Percentiles rank a stretch among this genome's conserved stretches.
phyloP scores from a whole-genome alignment of 2,329 filamentous ascomycete species.

The Aspergillus oerlinghausenensis region DNA sequence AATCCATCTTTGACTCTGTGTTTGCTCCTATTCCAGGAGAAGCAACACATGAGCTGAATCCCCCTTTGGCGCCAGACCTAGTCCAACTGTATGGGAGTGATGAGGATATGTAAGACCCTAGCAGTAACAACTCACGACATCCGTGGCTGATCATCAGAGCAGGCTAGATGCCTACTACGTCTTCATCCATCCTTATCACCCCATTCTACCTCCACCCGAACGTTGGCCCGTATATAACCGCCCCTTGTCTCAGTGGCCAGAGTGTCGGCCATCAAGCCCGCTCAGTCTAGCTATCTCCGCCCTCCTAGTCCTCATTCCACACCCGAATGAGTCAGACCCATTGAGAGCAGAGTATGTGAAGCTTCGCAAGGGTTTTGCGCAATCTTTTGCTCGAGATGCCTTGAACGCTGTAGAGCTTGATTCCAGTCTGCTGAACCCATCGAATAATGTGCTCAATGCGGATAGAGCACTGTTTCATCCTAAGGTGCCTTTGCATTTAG shows the following conservation, averaged over 20 bases:
- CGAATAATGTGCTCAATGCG: slow-evolving; percentile 8
- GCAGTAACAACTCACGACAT: neutral
- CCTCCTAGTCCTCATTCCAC: slow-evolving; percentile 25
- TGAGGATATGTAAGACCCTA: slow-evolving; percentile 37
- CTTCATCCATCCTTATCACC: slow-evolving; percentile 28
- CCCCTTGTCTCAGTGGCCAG: slow-evolving; percentile 4
- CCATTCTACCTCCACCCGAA: slow-evolving; percentile 23
- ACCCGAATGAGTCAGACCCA: slow-evolving; percentile 18
- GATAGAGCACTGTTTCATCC: slow-evolving; percentile 13
- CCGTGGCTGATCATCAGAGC: neutral
- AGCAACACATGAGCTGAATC: neutral
- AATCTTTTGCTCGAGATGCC: slow-evolving; percentile 20
- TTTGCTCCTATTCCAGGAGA: slow-evolving; percentile 8
- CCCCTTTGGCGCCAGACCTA: slow-evolving; percentile 11
- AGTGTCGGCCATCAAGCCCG: slow-evolving; percentile 20
- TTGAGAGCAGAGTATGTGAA: slow-evolving; percentile 15
- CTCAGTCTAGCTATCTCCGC: slow-evolving; percentile 25
- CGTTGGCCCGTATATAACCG: slow-evolving; percentile 12
- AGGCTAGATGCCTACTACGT: slow-evolving; percentile 30
- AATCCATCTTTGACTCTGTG: slow-evolving; percentile 45
- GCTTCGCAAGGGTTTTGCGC: slow-evolving; percentile 19
- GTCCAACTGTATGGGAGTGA: slow-evolving; percentile 43
- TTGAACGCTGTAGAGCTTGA: slow-evolving; percentile 23
- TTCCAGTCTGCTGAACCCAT: slow-evolving; percentile 17
- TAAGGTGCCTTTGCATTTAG: slow-evolving; percentile 20